Base-by-base conservation (phyloP, 805 yeast species). In the Ogataea corticis region DNA sequence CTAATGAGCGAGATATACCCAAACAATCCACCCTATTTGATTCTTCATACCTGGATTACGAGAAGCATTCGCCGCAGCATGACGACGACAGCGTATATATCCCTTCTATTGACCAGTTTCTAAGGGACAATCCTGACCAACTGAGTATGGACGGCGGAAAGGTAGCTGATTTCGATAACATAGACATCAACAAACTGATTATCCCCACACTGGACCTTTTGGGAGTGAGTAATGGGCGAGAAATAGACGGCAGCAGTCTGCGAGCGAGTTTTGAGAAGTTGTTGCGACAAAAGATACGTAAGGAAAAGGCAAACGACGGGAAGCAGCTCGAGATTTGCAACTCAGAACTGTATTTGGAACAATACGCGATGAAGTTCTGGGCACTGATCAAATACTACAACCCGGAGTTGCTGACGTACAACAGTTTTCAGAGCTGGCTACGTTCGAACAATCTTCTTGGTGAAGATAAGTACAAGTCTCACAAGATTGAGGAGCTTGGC, bases 361-460 rank as follows among this genome's bases (percentile, higher is more conserved):
- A 50, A 15, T 59, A 53, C 32, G 36, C 51, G 3, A 40, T 48
- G 18, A 39, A 47, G 32, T 49, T 49, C 17, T 59, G 59, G 52
- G 47, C 64, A 1, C 27, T 61, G 18, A 45, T 60, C 25, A 50
- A 50, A 31, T 60, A 56, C 46, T 59, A 57, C 40, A 51, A 59
- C 33, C 63, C 66, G 4, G 38, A 33, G 10, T 17, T 38, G 37
- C 43, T 59, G n/a, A 44, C 60, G 3, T 50, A 48, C 25, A 28
- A 41, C 5, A 46, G 44, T 17, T 50, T 52, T 35, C 17, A 40
- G 37, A 48, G 38, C 21, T 60, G 58, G 59, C 33, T 36, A 9
- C 45, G 38, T 9, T 17, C 42, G 13, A 14, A 25, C 4, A 21
- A 48, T 25, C 14, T 33, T 7, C 31, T 41, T n/a, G 30, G 17